Percentiles rank a stretch among this genome's conserved stretches.
These are phyloP conservation scores for Kuraishia cidri DNA, from an alignment of 805 yeast species.

Conservation along the genomic window DNA sequence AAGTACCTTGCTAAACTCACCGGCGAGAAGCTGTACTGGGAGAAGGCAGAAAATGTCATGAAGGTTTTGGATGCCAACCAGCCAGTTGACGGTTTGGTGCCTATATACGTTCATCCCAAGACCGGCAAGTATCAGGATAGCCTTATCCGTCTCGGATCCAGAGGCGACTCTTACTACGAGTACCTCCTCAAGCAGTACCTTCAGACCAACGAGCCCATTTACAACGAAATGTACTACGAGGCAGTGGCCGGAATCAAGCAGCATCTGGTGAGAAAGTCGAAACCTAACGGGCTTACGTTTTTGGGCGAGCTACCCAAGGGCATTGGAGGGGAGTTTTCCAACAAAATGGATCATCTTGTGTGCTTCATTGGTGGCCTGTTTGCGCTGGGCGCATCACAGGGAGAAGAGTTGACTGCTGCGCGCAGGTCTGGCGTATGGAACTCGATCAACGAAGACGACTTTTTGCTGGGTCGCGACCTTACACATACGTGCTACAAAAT, in stretches of 20 bases:
- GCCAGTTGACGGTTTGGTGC: conserved; percentile 70
- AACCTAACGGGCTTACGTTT: conserved; percentile 54
- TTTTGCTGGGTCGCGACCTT: conserved; percentile 63
- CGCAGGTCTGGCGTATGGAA: conserved; percentile 49
- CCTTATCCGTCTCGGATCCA: conserved; percentile 72
- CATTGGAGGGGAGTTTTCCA: conserved; percentile 43
- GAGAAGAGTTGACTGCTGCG: conserved; percentile 48
- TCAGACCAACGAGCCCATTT: conserved; percentile 61
- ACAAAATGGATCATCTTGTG: conserved; percentile 88
- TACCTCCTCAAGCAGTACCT: conserved; percentile 79
- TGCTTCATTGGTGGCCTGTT: conserved; percentile 87
- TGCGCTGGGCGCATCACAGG: conserved; percentile 85
- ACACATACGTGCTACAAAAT: conserved; percentile 77
- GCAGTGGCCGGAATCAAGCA: conserved; percentile 70
- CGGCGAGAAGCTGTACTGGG: conserved; percentile 76
- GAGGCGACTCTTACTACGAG: conserved; percentile 93
- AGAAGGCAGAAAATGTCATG: conserved; percentile 67
- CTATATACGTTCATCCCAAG: conserved; percentile 70
- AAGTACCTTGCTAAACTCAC: conserved; percentile 75
- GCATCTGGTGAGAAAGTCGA: conserved; percentile 50
- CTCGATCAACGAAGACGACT: conserved; percentile 46
- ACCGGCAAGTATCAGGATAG: conserved; percentile 60
- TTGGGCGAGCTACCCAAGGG: conserved; percentile 77
- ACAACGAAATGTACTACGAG: conserved; percentile 68
- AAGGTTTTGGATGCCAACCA: conserved; percentile 54